Percentiles rank a stretch among this genome's conserved stretches.
phyloP scores from a whole-genome alignment of 202 grass and related monocot species.

The Dendrocalamus latiflorus region DNA sequence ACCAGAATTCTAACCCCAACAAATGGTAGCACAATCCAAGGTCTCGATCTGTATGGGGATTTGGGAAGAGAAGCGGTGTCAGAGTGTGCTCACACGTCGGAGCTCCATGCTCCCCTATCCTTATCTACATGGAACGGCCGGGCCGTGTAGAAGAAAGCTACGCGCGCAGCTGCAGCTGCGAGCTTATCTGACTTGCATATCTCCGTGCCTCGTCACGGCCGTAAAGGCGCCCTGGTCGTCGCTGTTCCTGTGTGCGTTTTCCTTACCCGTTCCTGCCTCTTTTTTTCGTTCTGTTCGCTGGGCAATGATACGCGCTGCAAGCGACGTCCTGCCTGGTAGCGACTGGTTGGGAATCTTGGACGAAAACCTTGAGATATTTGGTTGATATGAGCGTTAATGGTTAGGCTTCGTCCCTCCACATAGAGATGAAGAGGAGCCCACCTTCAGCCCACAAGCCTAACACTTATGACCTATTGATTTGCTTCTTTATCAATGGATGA shows the following conservation, averaged over 20 bases:
- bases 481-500: no score
- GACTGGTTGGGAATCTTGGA: constrained; percentile 11
- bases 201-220: background rate
- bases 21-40: background rate
- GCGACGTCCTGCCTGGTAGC: background rate
- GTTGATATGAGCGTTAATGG: background rate
- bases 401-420: no score
- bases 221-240: constrained; percentile 11
- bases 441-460: no score
- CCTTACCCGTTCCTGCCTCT: background rate
- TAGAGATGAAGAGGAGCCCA: no score
- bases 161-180: no score
- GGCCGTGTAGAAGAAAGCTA: no score
- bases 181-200: background rate
- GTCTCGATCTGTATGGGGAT: background rate
- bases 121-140: no score
- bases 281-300: background rate
- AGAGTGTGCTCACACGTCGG: no score
- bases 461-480: no score
- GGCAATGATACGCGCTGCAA: background rate
- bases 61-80: background rate
- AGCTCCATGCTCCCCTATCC: no score
- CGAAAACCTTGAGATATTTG: background rate
- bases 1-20: background rate
- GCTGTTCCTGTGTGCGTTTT: background rate